Evolutionary conservation across 306 rosid genomes (phyloP).

Genomic region (Castanea crenata): DNA sequence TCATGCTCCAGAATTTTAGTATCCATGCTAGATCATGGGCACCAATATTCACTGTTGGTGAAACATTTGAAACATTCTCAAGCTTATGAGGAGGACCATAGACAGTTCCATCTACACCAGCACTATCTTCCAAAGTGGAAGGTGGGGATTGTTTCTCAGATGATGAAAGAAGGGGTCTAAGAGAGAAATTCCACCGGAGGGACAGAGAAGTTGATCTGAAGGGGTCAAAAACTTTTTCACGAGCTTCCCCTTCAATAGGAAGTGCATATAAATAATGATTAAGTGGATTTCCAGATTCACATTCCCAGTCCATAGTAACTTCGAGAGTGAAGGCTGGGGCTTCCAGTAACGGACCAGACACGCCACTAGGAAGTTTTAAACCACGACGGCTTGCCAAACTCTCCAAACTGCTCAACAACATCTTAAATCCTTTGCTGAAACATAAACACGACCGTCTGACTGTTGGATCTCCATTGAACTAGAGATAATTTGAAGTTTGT

Average conservation of each 20-base stretch:
- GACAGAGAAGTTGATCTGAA: slow-evolving; percentile 92
- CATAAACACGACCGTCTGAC: slow-evolving; percentile 80
- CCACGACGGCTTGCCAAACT: slow-evolving; percentile 81
- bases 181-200: slow-evolving; percentile 84
- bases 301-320: slow-evolving; percentile 93
- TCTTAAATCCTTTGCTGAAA: slow-evolving; percentile 70
- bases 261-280: slow-evolving; percentile 88
- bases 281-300: slow-evolving; percentile 88
- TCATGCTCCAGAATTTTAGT: slow-evolving; percentile 68
- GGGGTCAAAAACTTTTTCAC: slow-evolving; percentile 82
- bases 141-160: slow-evolving; percentile 43
- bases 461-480: slow-evolving; percentile 80
- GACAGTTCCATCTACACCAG: slow-evolving; percentile 50
- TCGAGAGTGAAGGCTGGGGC: slow-evolving; percentile 78
- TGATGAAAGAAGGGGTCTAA: slow-evolving; percentile 61
- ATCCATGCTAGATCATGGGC: slow-evolving; percentile 99
- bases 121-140: slow-evolving; percentile 34
- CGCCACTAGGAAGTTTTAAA: slow-evolving; percentile 72
- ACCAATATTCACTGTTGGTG: slow-evolving; percentile 83
- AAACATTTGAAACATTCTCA: slow-evolving; percentile 38
- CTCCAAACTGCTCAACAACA: slow-evolving; percentile 84
- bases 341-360: slow-evolving; percentile 72
- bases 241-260: slow-evolving; percentile 80
- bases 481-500: slow-evolving; percentile 73
- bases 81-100: slow-evolving; percentile 51